Percentiles rank a stretch among this genome's conserved stretches.
phyloP scores from a whole-genome alignment of 345 rosid species.

The Populus alba region DNA sequence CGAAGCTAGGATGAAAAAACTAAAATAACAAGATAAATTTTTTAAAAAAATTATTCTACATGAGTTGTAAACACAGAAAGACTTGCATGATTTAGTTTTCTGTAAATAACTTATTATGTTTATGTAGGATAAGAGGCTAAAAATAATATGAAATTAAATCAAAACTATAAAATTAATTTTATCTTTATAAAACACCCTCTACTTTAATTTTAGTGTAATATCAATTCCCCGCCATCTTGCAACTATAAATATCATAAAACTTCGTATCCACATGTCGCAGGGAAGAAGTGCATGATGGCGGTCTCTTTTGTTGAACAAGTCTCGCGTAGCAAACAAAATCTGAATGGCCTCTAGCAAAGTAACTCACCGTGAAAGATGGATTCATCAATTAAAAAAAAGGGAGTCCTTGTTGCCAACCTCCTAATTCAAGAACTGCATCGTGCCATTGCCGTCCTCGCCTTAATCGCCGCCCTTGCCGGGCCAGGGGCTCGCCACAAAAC shows the following conservation, averaged over 20 bases:
- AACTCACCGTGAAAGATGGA: neutral
- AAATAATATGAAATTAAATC: too few species aligned
- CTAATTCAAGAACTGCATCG: neutral
- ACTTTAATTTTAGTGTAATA: too few species aligned
- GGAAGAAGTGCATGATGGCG: neutral
- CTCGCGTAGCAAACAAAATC: neutral
- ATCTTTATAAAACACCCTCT: too few species aligned
- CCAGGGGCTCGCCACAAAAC: neutral
- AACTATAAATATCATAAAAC: neutral
- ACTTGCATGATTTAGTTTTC: too few species aligned
- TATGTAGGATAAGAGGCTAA: too few species aligned
- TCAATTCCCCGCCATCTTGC: too few species aligned
- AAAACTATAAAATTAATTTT: too few species aligned
- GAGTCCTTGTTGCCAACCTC: neutral
- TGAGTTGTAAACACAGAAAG: too few species aligned
- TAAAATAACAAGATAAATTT: too few species aligned
- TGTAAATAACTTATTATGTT: too few species aligned
- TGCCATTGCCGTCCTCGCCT: slow-evolving; percentile 13
- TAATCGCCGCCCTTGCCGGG: slow-evolving; percentile 19
- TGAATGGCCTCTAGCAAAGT: neutral
- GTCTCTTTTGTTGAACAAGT: neutral
- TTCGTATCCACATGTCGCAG: neutral
- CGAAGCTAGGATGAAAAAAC: too few species aligned
- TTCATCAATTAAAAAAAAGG: neutral
- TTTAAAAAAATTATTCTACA: too few species aligned